These are phyloP conservation scores for Fraxinus paxiana DNA, from an alignment of 305 asterid genomes.

Conservation along the genomic window DNA sequence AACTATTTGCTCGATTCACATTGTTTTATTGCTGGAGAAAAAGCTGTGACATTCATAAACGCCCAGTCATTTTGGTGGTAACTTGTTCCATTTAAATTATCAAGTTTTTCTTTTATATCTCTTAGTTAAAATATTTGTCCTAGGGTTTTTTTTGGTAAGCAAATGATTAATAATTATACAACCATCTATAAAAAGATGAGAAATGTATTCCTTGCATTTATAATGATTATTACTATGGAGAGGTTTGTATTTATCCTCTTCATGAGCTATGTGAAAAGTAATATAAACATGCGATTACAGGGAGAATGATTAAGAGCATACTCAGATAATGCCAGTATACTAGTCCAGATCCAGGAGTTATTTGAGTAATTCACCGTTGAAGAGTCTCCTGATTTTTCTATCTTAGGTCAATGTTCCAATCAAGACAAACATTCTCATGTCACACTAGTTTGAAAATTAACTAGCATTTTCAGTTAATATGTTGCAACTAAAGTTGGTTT, in stretches of 20 bases:
- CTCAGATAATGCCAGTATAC: background rate
- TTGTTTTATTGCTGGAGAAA: background rate
- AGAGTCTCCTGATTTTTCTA: background rate
- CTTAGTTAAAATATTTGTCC: background rate
- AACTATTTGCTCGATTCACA: background rate
- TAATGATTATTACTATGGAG: background rate
- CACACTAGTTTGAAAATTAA: background rate
- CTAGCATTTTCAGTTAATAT: background rate
- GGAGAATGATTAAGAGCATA: background rate
- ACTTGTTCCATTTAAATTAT: background rate
- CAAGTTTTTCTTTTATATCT: background rate
- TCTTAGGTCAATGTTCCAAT: background rate
- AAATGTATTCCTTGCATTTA: background rate
- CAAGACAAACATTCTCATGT: background rate
- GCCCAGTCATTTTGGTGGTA: background rate
- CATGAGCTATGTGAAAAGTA: background rate
- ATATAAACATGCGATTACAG: background rate
- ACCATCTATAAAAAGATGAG: background rate
- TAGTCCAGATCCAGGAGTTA: background rate
- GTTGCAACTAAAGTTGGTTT: background rate
- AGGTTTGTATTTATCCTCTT: background rate
- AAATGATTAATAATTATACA: background rate
- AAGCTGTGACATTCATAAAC: background rate
- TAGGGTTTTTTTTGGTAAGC: background rate
- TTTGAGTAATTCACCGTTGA: background rate